Evolutionary conservation across 768 basidiomycete species (phyloP).

Genomic region (Auricularia sp.): DNA sequence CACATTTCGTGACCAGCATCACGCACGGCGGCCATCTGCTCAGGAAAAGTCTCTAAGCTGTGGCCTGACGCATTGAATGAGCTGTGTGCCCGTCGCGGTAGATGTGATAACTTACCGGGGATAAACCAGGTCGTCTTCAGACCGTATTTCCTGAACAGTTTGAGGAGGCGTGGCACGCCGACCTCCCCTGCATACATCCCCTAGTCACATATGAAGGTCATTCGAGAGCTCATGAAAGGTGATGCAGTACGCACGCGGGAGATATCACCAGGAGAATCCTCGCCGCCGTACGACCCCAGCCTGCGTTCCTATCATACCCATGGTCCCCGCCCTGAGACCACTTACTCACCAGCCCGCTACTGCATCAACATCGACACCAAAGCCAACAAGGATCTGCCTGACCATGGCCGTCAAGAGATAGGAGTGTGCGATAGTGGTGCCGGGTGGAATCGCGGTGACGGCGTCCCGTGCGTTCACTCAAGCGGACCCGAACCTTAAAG

Average conservation of each 20-base stretch:
- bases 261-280: conserved; percentile 61
- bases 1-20: conserved; percentile 69
- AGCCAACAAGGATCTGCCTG: conserved; percentile 46
- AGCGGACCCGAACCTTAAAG: no score
- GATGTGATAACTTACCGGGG: conserved; percentile 34
- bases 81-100: no score
- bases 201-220: conserved; percentile 15
- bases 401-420: conserved; percentile 28
- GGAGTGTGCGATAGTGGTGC: background rate
- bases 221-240: background rate
- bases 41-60: conserved; percentile 64
- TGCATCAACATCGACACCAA: conserved; percentile 69
- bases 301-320: conserved; percentile 19
- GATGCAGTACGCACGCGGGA: conserved; percentile 34
- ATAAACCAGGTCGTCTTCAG: conserved; percentile 69
- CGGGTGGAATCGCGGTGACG: background rate
- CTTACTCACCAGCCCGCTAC: conserved; percentile 57
- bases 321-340: background rate
- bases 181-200: conserved; percentile 74
- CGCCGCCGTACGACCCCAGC: conserved; percentile 69
- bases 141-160: conserved; percentile 61
- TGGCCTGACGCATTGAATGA: conserved; percentile 34
- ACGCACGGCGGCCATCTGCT: conserved; percentile 56
- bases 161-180: conserved; percentile 55
- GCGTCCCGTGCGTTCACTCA: background rate